Base-by-base conservation (phyloP, 257 asterid genomes). In the Pogostemon cablin region DNA sequence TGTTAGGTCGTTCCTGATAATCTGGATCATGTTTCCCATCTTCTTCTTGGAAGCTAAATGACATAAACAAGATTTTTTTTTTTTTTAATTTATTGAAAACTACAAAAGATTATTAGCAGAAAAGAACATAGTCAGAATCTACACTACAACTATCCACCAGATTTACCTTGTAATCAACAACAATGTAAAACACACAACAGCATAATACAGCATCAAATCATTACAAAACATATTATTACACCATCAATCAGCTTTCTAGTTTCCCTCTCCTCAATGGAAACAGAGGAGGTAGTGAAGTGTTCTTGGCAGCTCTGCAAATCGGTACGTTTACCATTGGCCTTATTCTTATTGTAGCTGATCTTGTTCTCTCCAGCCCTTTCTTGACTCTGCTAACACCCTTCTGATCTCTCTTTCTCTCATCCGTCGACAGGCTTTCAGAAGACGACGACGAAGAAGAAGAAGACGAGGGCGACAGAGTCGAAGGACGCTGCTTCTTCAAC, bases 281-380 rank as follows among this genome's bases (percentile, higher is more conserved):
- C 66, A 85, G 63, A 25, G 95, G 96, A 32, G 96, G 92, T 71
- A 84, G 67, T 2, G 81, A 77, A 70, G 73, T 71, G 77, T 37
- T 81, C 55, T 80, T 86, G 34, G 77, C 89, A 11, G 84, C 90
- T 9, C 88, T 69, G 74, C 96, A 88, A 71, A 90, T 83, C 10
- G 96, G 96, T 48, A 92, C 88, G 80, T 92, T 88, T 11, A 92
- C 74, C 78, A 92, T 79, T 9, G 98, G 98, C 81, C 96, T 79
- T 25, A 88, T 81, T 65, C 87, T 83, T 60, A 92, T 68, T 46
- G 72, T 86, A 2, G 85, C 85, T 17, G 92, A 86, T 80, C 84
- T 84, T 8, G 92, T 84, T 55, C 96, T 88, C 81, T 90, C 96
- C 71, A 86, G 7, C 12, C 90, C 95, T 72, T 84, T 88, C 82